Evolutionary conservation across 164 flowering plant species (phyloP).

Genomic region (Dillenia suffruticosa): DNA sequence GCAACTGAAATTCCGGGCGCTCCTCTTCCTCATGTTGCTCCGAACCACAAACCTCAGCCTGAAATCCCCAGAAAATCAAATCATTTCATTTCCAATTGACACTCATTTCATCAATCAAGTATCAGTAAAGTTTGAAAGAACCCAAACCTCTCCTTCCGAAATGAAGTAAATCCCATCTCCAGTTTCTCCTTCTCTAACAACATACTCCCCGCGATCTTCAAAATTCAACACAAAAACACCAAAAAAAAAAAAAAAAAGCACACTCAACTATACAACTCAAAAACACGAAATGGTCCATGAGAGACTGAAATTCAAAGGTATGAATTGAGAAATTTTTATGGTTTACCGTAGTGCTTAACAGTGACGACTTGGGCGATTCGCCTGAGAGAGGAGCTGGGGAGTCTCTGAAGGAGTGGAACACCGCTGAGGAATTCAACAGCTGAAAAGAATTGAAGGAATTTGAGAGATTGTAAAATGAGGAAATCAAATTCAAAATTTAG

Average conservation of each 20-base stretch:
- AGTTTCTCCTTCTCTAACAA: conserved; percentile 64
- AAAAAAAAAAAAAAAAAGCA: conserved; percentile 1
- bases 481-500: background rate
- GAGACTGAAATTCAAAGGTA: background rate
- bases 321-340: background rate
- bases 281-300: background rate
- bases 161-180: conserved; percentile 81
- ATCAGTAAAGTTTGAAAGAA: background rate
- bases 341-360: conserved; percentile 55
- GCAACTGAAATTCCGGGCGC: conserved; percentile 56
- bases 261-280: background rate
- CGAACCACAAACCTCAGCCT: conserved; percentile 82
- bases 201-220: conserved; percentile 54
- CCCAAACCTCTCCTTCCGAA: conserved; percentile 81
- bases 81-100: background rate
- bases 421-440: conserved; percentile 73
- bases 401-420: conserved; percentile 80
- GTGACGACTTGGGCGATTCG: conserved; percentile 60
- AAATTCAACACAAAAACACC: background rate
- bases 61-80: conserved; percentile 1
- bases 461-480: background rate
- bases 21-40: conserved; percentile 43
- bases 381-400: conserved; percentile 63
- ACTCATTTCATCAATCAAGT: background rate
- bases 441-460: conserved; percentile 17